Base-by-base conservation (phyloP, 768 basidiomycete species). In the Mycena kentingensis region DNA sequence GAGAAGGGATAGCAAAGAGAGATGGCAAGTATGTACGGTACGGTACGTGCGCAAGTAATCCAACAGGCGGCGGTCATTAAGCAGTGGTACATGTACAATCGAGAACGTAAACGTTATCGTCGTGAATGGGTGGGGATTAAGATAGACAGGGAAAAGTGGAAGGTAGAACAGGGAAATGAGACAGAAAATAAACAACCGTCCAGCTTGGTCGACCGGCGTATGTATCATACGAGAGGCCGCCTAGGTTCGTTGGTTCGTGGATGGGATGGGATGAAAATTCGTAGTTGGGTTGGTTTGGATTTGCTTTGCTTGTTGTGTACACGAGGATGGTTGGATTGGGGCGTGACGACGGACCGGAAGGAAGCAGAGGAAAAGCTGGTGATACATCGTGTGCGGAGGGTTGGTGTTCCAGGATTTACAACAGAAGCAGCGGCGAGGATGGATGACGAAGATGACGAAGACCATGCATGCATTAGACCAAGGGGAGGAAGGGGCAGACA, bases 311-410 rank as follows among this genome's bases (percentile, higher is more conserved):
- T 42, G 24, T 42, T 27, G 41, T 25, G 19, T 42, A 42, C 41
- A 42, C 41, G 41, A 19, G n/a, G 21, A 42, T 42, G 41, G 22
- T 22, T 42, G 41, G 19, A 26, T 22, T 11, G 12, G 41, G 5
- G 41, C n/a, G n/a, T n/a, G n/a, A n/a, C n/a, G n/a, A n/a, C n/a
- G n/a, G n/a, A n/a, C n/a, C n/a, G n/a, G n/a, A n/a, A n/a, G n/a
- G n/a, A n/a, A n/a, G n/a, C n/a, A n/a, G n/a, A n/a, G 41, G 42
- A 32, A 13, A 27, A 26, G 63, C 63, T 74, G 74, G 61, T 74
- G 65, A 60, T 74, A 75, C 72, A 74, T 67, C 65, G 63, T 73
- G 70, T 63, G 62, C n/a, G n/a, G n/a, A n/a, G 65, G 62, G 61
- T 71, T 72, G 42, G 6, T 22, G 37, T 48, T 48, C 46, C 46